Evolutionary conservation across 495 filamentous ascomycete genomes (phyloP).

Genomic region (Umbilicaria muhlenbergii): DNA sequence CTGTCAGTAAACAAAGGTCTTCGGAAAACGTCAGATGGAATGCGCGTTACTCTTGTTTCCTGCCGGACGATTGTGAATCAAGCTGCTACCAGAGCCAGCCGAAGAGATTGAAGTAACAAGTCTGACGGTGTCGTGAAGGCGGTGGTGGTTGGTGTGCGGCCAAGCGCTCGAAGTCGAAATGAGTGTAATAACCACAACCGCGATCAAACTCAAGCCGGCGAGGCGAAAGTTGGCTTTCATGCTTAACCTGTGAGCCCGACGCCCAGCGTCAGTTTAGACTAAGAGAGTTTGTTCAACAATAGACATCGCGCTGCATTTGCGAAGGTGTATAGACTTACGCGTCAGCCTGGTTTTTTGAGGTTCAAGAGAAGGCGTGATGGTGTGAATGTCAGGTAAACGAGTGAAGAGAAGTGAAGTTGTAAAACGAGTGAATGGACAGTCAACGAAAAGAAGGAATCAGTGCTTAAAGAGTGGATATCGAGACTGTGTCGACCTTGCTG

Average conservation of each 20-base stretch:
- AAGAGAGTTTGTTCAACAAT: no score
- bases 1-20: no score
- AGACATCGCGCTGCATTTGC: no score
- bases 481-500: no score
- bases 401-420: constrained; percentile 3
- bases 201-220: not conserved
- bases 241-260: not conserved
- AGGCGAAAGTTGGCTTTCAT: constrained; percentile 5
- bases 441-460: not conserved
- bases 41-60: no score
- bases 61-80: not conserved
- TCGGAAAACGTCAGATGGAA: no score
- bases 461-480: no score
- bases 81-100: constrained; percentile 5
- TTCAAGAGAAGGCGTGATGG: not conserved
- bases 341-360: not conserved
- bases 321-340: no score
- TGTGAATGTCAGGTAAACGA: constrained; percentile 2
- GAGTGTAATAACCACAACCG: not conserved
- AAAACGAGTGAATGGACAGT: constrained; percentile 1
- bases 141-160: constrained; percentile 13
- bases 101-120: constrained; percentile 3
- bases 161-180: constrained; percentile 1
- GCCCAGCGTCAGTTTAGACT: not conserved
- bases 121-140: constrained; percentile 8